Evolutionary conservation across 495 filamentous ascomycete species (phyloP).

Genomic region (Trichodelitschia bisporula): DNA sequence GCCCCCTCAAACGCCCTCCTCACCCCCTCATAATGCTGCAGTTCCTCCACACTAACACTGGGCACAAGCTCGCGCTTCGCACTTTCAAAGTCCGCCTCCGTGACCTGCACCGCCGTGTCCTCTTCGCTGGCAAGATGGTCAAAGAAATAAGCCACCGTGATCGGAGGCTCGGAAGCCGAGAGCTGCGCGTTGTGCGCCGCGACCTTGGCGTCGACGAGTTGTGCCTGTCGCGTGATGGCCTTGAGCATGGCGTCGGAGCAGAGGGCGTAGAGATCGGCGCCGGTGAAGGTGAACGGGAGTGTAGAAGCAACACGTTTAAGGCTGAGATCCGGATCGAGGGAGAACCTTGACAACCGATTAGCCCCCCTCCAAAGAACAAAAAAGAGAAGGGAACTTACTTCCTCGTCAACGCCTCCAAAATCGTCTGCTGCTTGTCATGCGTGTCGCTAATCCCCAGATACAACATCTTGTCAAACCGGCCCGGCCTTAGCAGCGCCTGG

Average conservation of each 20-base stretch:
- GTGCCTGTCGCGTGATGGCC: slow-evolving; percentile 78
- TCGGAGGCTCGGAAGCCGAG: slow-evolving; percentile 8
- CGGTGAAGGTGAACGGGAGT: slow-evolving; percentile 89
- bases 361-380: background rate
- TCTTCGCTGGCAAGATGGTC: slow-evolving; percentile 67
- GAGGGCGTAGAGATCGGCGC: slow-evolving; percentile 87
- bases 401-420: slow-evolving; percentile 78
- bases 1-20: slow-evolving; percentile 49
- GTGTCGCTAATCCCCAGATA: slow-evolving; percentile 92
- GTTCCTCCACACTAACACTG: slow-evolving; percentile 75
- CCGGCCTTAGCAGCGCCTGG: slow-evolving; percentile 70
- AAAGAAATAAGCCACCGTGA: slow-evolving; percentile 82
- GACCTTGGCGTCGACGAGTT: slow-evolving; percentile 66
- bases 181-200: slow-evolving; percentile 22
- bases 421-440: slow-evolving; percentile 85
- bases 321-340: slow-evolving; percentile 49
- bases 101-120: slow-evolving; percentile 68
- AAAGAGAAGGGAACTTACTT: slow-evolving; percentile 33
- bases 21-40: slow-evolving; percentile 76
- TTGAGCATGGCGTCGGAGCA: slow-evolving; percentile 98
- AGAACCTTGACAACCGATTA: slow-evolving; percentile 31
- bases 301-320: slow-evolving; percentile 45
- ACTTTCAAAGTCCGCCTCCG: slow-evolving; percentile 59
- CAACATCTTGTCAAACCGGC: slow-evolving; percentile 96
- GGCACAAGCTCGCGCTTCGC: slow-evolving; percentile 74